These are phyloP conservation scores for Curvularia hawaiiensis DNA, from an alignment of 2,329 filamentous ascomycete genomes.

Conservation along the genomic window DNA sequence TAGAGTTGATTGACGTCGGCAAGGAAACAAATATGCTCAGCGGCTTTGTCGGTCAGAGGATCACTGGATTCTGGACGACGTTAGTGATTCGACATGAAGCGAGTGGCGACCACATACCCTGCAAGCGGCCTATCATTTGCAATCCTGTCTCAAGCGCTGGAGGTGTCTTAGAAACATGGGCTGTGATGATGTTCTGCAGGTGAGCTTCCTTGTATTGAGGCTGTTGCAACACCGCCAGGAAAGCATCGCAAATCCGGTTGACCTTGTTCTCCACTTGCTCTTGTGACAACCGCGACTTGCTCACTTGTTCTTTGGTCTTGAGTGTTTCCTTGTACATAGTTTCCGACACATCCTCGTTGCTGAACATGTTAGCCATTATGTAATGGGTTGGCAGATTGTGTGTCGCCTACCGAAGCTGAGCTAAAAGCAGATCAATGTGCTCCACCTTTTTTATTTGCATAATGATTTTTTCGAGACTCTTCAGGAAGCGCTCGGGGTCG, in stretches of 20 bases:
- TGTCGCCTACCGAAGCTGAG: constrained; percentile 71
- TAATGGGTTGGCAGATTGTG: background rate
- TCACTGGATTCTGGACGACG: constrained; percentile 46
- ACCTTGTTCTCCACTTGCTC: constrained; percentile 64
- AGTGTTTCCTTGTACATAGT: constrained; percentile 93
- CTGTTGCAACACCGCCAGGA: constrained; percentile 70
- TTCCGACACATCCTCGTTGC: constrained; percentile 89
- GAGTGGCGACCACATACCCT: constrained; percentile 43
- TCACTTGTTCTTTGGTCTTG: constrained; percentile 44
- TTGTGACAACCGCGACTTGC: constrained; percentile 27
- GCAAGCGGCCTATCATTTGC: constrained; percentile 74
- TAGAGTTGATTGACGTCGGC: constrained; percentile 92
- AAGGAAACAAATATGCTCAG: constrained; percentile 97
- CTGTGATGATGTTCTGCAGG: constrained; percentile 91
- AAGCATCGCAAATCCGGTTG: constrained; percentile 85
- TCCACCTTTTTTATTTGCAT: constrained; percentile 82
- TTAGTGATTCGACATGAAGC: constrained; percentile 5
- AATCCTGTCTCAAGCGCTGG: constrained; percentile 89
- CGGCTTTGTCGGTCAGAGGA: constrained; percentile 77
- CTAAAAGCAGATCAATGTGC: constrained; percentile 89
- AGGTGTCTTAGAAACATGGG: constrained; percentile 90
- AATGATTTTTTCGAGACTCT: constrained; percentile 75
- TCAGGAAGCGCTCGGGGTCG: constrained; percentile 82
- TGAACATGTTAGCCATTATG: constrained; percentile 21
- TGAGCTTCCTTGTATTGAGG: constrained; percentile 59